Conservation (phyloP, 2,329 filamentous ascomycete genomes). For the Dactylellina cionopaga region DNA sequence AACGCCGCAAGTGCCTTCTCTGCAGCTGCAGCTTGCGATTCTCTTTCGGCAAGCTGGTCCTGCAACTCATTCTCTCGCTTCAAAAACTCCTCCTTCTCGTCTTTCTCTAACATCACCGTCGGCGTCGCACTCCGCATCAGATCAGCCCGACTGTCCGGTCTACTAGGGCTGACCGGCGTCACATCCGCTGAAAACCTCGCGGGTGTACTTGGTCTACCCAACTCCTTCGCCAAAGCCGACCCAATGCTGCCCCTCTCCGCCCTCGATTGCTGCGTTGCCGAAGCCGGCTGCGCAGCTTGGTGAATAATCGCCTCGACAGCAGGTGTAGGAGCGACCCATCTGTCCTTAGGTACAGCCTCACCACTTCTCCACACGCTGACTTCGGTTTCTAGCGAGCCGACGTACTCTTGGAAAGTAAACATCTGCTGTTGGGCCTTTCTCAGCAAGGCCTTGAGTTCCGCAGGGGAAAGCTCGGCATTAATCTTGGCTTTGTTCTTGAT, state of each 20-base stretch:
- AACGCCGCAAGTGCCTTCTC: conserved; percentile 84
- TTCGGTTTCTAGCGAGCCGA: conserved; percentile 83
- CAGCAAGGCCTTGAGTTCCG: conserved; percentile 90
- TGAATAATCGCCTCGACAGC: conserved; percentile 64
- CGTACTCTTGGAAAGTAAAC: conserved; percentile 87
- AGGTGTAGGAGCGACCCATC: conserved; percentile 77
- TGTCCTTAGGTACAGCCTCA: conserved; percentile 86
- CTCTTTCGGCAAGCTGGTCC: conserved; percentile 93
- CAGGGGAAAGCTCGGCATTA: conserved; percentile 95
- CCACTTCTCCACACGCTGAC: conserved; percentile 87
- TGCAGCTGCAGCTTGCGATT: conserved; percentile 78
- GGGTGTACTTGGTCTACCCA: conserved; percentile 70
- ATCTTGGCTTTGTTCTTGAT: conserved; percentile 99
- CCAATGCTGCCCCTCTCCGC: conserved; percentile 44
- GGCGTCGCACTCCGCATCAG: conserved; percentile 56
- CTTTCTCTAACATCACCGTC: conserved; percentile 78
- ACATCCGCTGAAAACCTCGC: conserved; percentile 68
- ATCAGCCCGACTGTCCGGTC: conserved; percentile 65
- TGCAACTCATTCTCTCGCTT: conserved; percentile 95
- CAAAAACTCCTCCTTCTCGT: conserved; percentile 95
- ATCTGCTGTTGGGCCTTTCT: conserved; percentile 92
- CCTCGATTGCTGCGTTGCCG: conserved; percentile 59
- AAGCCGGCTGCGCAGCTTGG: conserved; percentile 61
- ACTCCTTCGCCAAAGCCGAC: conserved; percentile 64
- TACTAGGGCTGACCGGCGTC: conserved; percentile 53